Evolutionary conservation across 2,329 filamentous ascomycete genomes (phyloP).

Genomic region (Exophiala mesophila): DNA sequence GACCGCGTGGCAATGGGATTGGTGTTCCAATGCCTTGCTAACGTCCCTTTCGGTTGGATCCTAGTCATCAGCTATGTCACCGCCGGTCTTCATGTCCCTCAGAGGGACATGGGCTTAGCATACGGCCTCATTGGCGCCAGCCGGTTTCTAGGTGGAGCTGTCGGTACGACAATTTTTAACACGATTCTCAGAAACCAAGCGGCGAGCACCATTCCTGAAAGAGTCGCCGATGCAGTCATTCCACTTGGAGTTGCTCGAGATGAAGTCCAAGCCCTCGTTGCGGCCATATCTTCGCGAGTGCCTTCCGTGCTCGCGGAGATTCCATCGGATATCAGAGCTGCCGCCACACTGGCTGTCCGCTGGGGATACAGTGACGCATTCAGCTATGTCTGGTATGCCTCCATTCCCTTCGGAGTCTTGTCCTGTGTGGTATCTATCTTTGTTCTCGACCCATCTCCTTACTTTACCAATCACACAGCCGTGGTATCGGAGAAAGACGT

Average conservation of each 20-base stretch:
- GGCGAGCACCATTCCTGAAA: background rate
- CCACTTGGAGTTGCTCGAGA: slow-evolving; percentile 35
- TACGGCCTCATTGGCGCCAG: slow-evolving; percentile 23
- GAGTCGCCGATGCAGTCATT: slow-evolving; percentile 30
- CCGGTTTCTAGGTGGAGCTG: slow-evolving; percentile 23
- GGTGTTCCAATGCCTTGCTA: slow-evolving; percentile 6
- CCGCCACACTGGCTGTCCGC: slow-evolving; percentile 34
- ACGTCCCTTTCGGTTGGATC: slow-evolving; percentile 8
- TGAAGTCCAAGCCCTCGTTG: slow-evolving; percentile 33
- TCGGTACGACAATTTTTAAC: slow-evolving; percentile 25
- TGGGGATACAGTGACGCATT: slow-evolving; percentile 42
- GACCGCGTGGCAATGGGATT: background rate
- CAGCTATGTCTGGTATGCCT: slow-evolving; percentile 35
- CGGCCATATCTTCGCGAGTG: slow-evolving; percentile 31
- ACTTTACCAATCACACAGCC: slow-evolving; percentile 9
- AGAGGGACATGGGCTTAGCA: slow-evolving; percentile 26
- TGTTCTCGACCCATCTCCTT: slow-evolving; percentile 3
- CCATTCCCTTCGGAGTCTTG: slow-evolving; percentile 17
- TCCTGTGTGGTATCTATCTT: slow-evolving; percentile 2
- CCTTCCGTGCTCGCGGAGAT: slow-evolving; percentile 27
- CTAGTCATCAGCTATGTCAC: slow-evolving; percentile 3
- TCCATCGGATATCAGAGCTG: slow-evolving; percentile 31
- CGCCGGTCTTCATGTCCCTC: slow-evolving; percentile 10
- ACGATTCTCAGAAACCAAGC: slow-evolving; percentile 20
- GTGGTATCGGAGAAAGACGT: slow-evolving; percentile 5